phyloP scores from a whole-genome alignment of 768 basidiomycete species.

The Mrakia frigida region DNA sequence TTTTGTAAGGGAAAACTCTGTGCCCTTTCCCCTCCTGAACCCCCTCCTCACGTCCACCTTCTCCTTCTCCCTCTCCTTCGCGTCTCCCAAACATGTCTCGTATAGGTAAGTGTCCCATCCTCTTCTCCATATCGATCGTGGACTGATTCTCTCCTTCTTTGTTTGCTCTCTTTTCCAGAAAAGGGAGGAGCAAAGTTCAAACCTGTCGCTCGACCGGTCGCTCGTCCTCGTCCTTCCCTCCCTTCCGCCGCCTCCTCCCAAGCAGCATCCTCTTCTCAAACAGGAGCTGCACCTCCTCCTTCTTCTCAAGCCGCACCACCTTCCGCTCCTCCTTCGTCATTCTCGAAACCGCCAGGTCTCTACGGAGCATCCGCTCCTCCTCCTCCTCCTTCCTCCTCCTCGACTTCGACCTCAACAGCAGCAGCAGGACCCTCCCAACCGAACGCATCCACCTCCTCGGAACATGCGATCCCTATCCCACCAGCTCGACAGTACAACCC shows the following conservation, averaged over 20 bases:
- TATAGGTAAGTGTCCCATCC: neutral
- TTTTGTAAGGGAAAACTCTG: too few relatives aligned
- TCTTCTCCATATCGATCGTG: too few relatives aligned
- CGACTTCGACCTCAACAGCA: neutral
- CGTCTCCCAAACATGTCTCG: conserved; percentile 8
- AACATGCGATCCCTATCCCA: conserved; percentile 5
- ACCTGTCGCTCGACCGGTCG: conserved; percentile 16
- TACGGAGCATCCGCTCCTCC: neutral
- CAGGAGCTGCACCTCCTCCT: neutral
- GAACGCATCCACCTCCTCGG: neutral
- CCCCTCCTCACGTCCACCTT: too few relatives aligned
- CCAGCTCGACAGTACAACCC: conserved; percentile 18
- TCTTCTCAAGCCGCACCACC: neutral
- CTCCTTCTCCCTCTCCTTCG: neutral
- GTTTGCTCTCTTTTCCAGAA: neutral
- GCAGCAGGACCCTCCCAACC: neutral
- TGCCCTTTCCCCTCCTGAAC: too few relatives aligned
- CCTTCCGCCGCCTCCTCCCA: conserved; percentile 6
- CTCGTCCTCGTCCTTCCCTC: conserved; percentile 8
- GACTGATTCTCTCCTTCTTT: neutral
- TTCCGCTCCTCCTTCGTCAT: neutral
- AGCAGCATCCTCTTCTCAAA: neutral
- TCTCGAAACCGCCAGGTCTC: neutral
- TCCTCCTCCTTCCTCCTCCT: neutral
- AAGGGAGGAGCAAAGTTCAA: conserved; percentile 29